phyloP scores from a whole-genome alignment of 768 basidiomycete species.

The Rhodotorula babjevae region DNA sequence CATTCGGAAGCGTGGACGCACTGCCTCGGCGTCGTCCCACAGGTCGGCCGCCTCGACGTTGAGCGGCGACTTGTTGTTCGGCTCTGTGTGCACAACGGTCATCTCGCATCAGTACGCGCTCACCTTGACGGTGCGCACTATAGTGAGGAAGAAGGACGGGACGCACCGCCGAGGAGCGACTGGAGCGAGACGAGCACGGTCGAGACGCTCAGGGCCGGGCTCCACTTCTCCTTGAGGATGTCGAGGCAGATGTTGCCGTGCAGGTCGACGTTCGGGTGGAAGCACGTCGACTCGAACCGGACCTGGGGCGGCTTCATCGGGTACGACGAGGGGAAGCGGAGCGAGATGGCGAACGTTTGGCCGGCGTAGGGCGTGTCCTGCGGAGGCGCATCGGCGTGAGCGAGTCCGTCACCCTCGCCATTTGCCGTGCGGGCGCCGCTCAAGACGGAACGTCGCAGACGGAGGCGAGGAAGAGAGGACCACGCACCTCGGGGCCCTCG shows the following conservation, averaged over 20 bases:
- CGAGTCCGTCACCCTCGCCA: too few relatives aligned
- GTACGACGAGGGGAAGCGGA: slow-evolving; percentile 80
- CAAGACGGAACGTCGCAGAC: too few relatives aligned
- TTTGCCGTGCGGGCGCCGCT: too few relatives aligned
- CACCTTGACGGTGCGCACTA: too few relatives aligned
- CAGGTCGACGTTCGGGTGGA: slow-evolving; percentile 85
- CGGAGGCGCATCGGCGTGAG: too few relatives aligned
- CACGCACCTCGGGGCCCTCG: slow-evolving; percentile 54
- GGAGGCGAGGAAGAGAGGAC: too few relatives aligned
- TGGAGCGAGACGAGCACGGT: slow-evolving; percentile 83
- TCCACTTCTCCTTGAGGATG: slow-evolving; percentile 93
- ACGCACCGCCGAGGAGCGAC: slow-evolving; percentile 62
- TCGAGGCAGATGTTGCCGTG: slow-evolving; percentile 50
- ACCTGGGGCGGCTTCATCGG: slow-evolving; percentile 80
- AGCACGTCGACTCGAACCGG: slow-evolving; percentile 77
- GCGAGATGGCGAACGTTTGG: slow-evolving; percentile 73
- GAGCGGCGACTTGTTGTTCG: slow-evolving; percentile 85
- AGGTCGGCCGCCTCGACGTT: slow-evolving; percentile 78
- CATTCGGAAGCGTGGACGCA: background rate
- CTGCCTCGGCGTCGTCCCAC: slow-evolving; percentile 64
- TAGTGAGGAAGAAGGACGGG: slow-evolving; percentile 43
- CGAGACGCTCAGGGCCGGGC: slow-evolving; percentile 84
- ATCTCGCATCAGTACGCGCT: background rate
- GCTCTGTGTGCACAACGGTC: slow-evolving; percentile 55
- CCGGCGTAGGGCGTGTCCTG: slow-evolving; percentile 56